These are phyloP conservation scores for Trametes villosa DNA, from an alignment of 768 basidiomycete species.

Conservation along the genomic window DNA sequence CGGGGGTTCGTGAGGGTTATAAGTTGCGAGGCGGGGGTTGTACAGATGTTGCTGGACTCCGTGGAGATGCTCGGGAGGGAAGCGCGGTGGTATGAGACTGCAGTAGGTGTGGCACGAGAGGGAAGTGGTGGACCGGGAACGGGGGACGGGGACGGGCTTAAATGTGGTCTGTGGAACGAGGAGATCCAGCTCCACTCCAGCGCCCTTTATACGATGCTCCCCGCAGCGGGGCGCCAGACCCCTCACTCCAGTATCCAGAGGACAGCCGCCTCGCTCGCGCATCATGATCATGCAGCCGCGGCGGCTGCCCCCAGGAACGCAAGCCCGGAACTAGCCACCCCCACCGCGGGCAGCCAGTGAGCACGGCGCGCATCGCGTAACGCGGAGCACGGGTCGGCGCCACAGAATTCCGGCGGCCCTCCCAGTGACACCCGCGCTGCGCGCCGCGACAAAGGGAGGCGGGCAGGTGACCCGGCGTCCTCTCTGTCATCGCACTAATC, in stretches of 20 bases:
- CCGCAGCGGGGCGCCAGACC: constrained; percentile 5
- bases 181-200: not conserved
- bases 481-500: not conserved
- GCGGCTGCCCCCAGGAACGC: constrained; percentile 2
- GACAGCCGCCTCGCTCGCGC: constrained; percentile 5
- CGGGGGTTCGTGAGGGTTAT: not conserved
- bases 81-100: not conserved
- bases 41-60: not conserved
- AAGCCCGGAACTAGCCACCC: no score
- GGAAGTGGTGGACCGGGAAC: not conserved
- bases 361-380: constrained; percentile 1
- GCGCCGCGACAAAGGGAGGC: not conserved
- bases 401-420: constrained; percentile 2
- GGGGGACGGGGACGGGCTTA: not conserved
- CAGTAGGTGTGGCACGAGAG: not conserved
- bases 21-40: not conserved
- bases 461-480: constrained; percentile 21
- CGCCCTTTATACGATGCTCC: constrained; percentile 1
- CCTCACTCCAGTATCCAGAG: no score
- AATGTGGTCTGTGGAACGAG: not conserved
- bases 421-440: not conserved
- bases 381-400: constrained; percentile 12
- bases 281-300: no score
- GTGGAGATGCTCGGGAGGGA: not conserved
- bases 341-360: no score